Evolutionary conservation across 331 rosid genomes (phyloP).

Genomic region (Dryas integrifolia): DNA sequence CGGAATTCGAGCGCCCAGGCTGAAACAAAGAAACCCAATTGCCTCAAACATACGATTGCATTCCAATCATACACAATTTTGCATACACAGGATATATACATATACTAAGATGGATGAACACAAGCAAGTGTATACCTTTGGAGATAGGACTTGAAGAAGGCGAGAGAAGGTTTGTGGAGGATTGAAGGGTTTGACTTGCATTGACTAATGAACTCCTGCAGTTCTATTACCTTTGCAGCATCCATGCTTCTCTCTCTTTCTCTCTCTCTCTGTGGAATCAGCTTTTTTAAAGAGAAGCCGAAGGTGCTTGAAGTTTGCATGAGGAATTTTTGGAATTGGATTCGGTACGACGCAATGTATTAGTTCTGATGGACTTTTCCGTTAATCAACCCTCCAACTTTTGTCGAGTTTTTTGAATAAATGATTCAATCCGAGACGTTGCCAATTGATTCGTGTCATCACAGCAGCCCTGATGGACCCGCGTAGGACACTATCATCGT

Average conservation of each 20-base stretch:
- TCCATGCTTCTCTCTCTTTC: conserved; percentile 41
- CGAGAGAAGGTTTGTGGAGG: conserved; percentile 57
- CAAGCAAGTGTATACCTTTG: conserved; percentile 38
- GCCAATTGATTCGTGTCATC: too few species aligned
- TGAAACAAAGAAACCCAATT: conserved; percentile 19
- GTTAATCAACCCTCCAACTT: background rate
- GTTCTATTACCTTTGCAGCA: conserved; percentile 35
- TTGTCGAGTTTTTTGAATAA: too few species aligned
- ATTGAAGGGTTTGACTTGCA: conserved; percentile 71
- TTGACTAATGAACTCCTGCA: conserved; percentile 49
- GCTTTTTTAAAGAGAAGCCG: background rate
- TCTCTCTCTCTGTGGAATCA: background rate
- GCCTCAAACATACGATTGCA: background rate
- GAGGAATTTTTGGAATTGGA: background rate
- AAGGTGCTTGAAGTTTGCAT: background rate
- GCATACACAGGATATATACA: background rate
- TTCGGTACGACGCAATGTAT: background rate
- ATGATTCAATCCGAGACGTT: too few species aligned
- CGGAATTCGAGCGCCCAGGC: conserved; percentile 75
- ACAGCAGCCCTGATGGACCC: too few species aligned
- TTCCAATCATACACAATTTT: background rate
- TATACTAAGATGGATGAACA: background rate
- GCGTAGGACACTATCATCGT: too few species aligned
- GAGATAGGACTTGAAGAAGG: conserved; percentile 82
- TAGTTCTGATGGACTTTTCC: background rate